A percentile compares a stretch with the other conserved stretches of the same genome.
These are phyloP conservation scores for Amaranthus tricolor DNA, from an alignment of 179 eudicot species.

Conservation along the genomic window DNA sequence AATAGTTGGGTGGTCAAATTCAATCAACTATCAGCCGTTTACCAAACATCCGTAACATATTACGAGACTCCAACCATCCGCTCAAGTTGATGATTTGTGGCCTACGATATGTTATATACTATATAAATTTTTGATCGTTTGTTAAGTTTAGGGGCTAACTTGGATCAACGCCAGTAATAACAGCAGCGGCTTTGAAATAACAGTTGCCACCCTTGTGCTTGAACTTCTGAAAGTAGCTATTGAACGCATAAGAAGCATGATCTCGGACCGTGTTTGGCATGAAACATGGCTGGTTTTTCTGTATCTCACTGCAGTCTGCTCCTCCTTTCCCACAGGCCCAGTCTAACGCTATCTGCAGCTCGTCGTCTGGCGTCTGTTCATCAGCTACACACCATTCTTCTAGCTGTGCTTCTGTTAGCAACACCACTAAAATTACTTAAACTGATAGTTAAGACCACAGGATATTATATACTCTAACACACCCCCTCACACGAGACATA, in stretches of 20 bases:
- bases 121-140: too few species aligned
- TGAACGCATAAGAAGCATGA: conserved; percentile 81
- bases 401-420: conserved; percentile 44
- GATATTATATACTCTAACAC: too few species aligned
- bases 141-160: conserved; percentile 36
- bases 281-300: conserved; percentile 46
- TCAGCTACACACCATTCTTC: conserved; percentile 76
- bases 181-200: conserved; percentile 70
- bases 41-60: too few species aligned
- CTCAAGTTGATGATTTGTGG: too few species aligned
- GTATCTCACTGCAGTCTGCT: conserved; percentile 61
- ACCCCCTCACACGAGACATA: too few species aligned
- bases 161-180: conserved; percentile 55
- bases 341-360: conserved; percentile 47
- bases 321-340: conserved; percentile 79
- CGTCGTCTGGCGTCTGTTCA: conserved; percentile 50
- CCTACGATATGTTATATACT: too few species aligned
- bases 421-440: background rate
- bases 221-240: conserved; percentile 68
- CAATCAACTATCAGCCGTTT: too few species aligned
- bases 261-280: conserved; percentile 56
- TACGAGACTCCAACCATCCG: too few species aligned
- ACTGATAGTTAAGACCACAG: too few species aligned
- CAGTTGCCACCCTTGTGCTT: conserved; percentile 67
- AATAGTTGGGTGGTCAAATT: too few species aligned